Conservation (phyloP, 2,329 filamentous ascomycete genomes). For the Stromatinia cepivora region DNA sequence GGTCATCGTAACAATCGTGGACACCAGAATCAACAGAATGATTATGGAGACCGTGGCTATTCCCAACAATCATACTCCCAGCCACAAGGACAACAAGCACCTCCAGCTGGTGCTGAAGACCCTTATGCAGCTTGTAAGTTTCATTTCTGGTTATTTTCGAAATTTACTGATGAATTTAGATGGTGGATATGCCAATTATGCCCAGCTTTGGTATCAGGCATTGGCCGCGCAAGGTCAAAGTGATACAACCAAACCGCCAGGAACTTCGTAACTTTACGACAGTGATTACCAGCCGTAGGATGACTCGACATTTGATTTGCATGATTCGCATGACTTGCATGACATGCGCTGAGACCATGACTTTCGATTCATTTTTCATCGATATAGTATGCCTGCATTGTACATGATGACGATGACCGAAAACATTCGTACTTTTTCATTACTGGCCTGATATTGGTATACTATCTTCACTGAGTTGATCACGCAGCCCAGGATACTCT, state of each 20-base stretch:
- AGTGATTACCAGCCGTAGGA: conserved; percentile 32
- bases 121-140: conserved; percentile 73
- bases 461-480: conserved; percentile 25
- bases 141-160: conserved; percentile 9
- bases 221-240: conserved; percentile 49
- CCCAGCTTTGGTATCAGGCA: conserved; percentile 79
- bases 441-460: conserved; percentile 20
- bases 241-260: conserved; percentile 45
- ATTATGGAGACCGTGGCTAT: conserved; percentile 55
- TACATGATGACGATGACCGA: conserved; percentile 36
- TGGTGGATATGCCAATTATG: conserved; percentile 79
- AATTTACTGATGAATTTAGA: conserved; percentile 48
- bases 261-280: conserved; percentile 41
- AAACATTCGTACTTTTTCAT: conserved; percentile 20
- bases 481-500: conserved; percentile 20
- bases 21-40: conserved; percentile 51
- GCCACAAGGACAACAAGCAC: conserved; percentile 43
- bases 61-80: conserved; percentile 49
- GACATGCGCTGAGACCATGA: conserved; percentile 41
- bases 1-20: conserved; percentile 46
- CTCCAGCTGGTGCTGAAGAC: conserved; percentile 55
- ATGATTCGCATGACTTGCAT: conserved; percentile 39
- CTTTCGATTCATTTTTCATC: conserved; percentile 37
- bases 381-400: conserved; percentile 40
- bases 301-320: conserved; percentile 34